These are phyloP conservation scores for Fusarium anthophilum DNA, from an alignment of 2,329 filamentous ascomycete species.

Conservation along the genomic window DNA sequence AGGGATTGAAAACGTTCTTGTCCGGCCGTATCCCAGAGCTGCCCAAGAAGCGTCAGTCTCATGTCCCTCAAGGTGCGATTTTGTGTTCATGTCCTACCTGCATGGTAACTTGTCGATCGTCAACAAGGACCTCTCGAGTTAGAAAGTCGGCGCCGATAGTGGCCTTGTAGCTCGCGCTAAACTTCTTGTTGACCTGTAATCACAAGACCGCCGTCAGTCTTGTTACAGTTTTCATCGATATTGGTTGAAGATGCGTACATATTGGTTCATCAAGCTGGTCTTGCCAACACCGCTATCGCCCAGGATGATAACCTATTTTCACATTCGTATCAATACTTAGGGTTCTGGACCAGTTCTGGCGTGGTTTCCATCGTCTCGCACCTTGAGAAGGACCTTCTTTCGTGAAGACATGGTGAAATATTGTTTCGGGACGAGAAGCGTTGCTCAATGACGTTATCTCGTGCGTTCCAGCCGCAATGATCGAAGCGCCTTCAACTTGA, in stretches of 20 bases:
- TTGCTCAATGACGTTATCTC: conserved; percentile 47
- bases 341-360: background rate
- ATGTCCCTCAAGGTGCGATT: background rate
- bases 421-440: conserved; percentile 27
- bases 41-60: conserved; percentile 1
- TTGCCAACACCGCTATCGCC: conserved; percentile 99
- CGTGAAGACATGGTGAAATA: conserved; percentile 73
- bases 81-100: conserved; percentile 68
- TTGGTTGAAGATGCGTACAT: conserved; percentile 70
- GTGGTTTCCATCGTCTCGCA: conserved; percentile 49
- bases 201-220: conserved; percentile 16
- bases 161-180: conserved; percentile 99
- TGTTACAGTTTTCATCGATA: background rate
- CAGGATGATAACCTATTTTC: conserved; percentile 89
- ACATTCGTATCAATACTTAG: conserved; percentile 25
- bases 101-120: conserved; percentile 98
- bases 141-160: conserved; percentile 99
- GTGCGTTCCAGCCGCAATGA: conserved; percentile 33
- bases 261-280: conserved; percentile 99
- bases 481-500: conserved; percentile 16
- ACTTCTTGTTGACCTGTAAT: conserved; percentile 97
- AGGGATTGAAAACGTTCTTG: conserved; percentile 98
- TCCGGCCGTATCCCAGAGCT: conserved; percentile 98
- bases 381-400: conserved; percentile 93
- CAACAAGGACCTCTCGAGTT: conserved; percentile 96